phyloP scores from a whole-genome alignment of 495 filamentous ascomycete genomes.

The Aspergillus heteromorphus region DNA sequence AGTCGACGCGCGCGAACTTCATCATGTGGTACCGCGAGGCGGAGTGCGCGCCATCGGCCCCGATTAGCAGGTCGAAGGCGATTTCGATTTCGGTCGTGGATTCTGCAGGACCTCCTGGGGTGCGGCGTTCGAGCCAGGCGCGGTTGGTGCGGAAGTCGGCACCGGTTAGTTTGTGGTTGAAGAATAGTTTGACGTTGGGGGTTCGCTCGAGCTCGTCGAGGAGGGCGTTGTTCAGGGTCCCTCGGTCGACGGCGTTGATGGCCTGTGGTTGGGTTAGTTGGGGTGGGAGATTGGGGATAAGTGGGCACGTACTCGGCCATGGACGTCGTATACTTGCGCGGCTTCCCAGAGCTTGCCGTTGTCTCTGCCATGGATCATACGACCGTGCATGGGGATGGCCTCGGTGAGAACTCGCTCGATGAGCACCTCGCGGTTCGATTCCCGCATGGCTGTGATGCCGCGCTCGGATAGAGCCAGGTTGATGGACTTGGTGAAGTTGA shows the following conservation, averaged over 20 bases:
- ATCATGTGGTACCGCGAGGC: slow-evolving; percentile 86
- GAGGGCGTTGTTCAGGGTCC: slow-evolving; percentile 74
- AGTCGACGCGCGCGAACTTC: slow-evolving; percentile 84
- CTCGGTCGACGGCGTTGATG: slow-evolving; percentile 68
- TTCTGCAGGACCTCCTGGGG: slow-evolving; percentile 29
- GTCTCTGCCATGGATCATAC: slow-evolving; percentile 90
- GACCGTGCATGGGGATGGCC: slow-evolving; percentile 88
- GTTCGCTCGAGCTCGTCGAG: slow-evolving; percentile 78
- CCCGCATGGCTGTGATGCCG: slow-evolving; percentile 79
- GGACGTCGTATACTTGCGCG: slow-evolving; percentile 82
- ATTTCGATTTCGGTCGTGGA: slow-evolving; percentile 60
- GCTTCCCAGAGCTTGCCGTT: slow-evolving; percentile 66
- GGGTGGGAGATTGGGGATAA: background rate
- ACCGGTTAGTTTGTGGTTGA: slow-evolving; percentile 85
- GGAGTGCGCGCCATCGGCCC: slow-evolving; percentile 95
- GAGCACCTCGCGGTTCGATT: slow-evolving; percentile 57
- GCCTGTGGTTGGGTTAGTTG: slow-evolving; percentile 28
- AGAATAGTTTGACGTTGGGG: slow-evolving; percentile 84
- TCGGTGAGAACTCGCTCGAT: slow-evolving; percentile 66
- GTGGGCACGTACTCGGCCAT: slow-evolving; percentile 63
- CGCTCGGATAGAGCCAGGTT: slow-evolving; percentile 92
- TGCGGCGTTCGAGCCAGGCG: slow-evolving; percentile 76
- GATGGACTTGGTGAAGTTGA: slow-evolving; percentile 97
- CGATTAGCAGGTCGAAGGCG: slow-evolving; percentile 85
- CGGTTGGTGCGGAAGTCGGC: slow-evolving; percentile 72